A percentile compares a stretch with the other conserved stretches of the same genome.
Evolutionary conservation across 371 early-diverging fungal genomes (phyloP).

Genomic region (Mucor mucedo): DNA sequence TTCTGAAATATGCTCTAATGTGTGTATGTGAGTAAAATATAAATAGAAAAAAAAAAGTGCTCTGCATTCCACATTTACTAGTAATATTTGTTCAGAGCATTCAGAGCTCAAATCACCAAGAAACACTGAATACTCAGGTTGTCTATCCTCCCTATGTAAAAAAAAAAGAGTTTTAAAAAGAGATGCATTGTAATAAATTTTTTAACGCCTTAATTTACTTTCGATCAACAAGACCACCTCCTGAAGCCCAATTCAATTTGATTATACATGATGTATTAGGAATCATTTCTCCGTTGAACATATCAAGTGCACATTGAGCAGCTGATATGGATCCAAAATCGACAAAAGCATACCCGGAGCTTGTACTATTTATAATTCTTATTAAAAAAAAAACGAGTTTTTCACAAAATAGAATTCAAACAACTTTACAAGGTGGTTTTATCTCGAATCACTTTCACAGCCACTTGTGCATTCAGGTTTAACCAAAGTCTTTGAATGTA

Average conservation of each 20-base stretch:
- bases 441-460: conserved; percentile 88
- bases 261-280: conserved; percentile 78
- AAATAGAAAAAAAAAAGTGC: neutral
- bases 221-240: conserved; percentile 56
- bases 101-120: conserved; percentile 81
- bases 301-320: conserved; percentile 66
- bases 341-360: conserved; percentile 76
- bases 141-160: conserved; percentile 39
- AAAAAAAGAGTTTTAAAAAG: neutral
- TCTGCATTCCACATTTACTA: conserved; percentile 48
- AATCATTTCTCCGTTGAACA: conserved; percentile 74
- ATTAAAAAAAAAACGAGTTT: neutral
- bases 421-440: conserved; percentile 65
- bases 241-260: conserved; percentile 90
- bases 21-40: conserved; percentile 1
- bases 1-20: conserved; percentile 50
- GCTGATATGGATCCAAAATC: conserved; percentile 63
- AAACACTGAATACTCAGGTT: conserved; percentile 77
- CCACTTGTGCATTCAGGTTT: conserved; percentile 63
- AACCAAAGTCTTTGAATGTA: conserved; percentile 73
- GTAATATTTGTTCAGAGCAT: conserved; percentile 65
- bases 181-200: no score
- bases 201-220: conserved; percentile 16
- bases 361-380: conserved; percentile 20
- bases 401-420: neutral